Conservation (phyloP, 352 stramenopile species). For the Pythium sukuiense region DNA sequence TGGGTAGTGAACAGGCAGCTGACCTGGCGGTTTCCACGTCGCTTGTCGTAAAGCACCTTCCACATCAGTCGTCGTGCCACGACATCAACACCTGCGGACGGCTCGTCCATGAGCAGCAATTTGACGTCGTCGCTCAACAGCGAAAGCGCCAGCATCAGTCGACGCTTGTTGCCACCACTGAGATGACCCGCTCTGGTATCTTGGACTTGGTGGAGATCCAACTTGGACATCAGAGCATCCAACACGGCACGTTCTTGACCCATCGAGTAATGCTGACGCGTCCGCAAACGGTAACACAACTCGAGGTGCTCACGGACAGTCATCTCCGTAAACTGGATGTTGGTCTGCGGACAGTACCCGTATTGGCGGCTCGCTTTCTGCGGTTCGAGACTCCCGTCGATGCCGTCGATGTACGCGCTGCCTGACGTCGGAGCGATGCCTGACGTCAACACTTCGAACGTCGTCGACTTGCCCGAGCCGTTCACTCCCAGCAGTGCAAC, state of each 20-base stretch:
- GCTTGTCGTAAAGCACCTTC: conserved; percentile 70
- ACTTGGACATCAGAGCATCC: conserved; percentile 42
- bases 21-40: conserved; percentile 38
- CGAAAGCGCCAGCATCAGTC: conserved; percentile 75
- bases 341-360: conserved; percentile 82
- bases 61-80: conserved; percentile 80
- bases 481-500: conserved; percentile 94
- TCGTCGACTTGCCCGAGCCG: conserved; percentile 96
- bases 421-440: conserved; percentile 78
- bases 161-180: conserved; percentile 82
- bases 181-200: conserved; percentile 55
- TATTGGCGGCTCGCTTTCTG: conserved; percentile 53
- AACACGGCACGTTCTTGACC: conserved; percentile 36
- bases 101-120: conserved; percentile 78
- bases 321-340: conserved; percentile 74
- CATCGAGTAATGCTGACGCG: conserved; percentile 26
- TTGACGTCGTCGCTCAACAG: conserved; percentile 66
- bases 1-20: conserved; percentile 86
- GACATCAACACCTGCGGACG: conserved; percentile 79
- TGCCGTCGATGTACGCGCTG: conserved; percentile 50
- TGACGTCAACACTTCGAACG: conserved; percentile 95
- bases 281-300: conserved; percentile 64
- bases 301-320: conserved; percentile 74
- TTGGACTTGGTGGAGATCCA: conserved; percentile 69
- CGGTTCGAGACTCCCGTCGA: conserved; percentile 58